Evolutionary conservation across 2,329 filamentous ascomycete genomes (phyloP).

Genomic region (Arthrobotrys sphaeroides): DNA sequence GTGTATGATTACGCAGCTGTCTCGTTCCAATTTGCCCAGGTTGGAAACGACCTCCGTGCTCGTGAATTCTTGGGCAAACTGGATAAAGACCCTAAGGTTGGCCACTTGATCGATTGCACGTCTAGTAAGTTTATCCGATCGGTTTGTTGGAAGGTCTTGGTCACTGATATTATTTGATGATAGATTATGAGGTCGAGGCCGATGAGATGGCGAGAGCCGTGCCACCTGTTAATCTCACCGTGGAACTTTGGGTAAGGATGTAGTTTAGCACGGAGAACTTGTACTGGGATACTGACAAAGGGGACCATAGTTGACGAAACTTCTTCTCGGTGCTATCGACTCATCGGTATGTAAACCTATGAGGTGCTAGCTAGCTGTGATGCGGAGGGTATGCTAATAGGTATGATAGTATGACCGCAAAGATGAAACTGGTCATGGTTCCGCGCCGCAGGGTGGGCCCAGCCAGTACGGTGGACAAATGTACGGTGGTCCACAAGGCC

Average conservation of each 20-base stretch:
- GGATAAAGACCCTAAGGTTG: constrained; percentile 72
- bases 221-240: constrained; percentile 71
- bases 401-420: constrained; percentile 60
- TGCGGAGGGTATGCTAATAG: constrained; percentile 44
- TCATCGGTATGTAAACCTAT: constrained; percentile 63
- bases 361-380: constrained; percentile 47
- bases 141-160: background rate
- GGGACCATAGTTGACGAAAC: constrained; percentile 63
- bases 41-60: constrained; percentile 73
- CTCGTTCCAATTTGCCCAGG: constrained; percentile 75
- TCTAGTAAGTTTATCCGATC: constrained; percentile 67
- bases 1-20: constrained; percentile 63
- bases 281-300: background rate
- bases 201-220: constrained; percentile 72
- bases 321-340: constrained; percentile 74
- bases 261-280: background rate
- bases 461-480: constrained; percentile 39
- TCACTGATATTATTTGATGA: constrained; percentile 31
- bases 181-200: constrained; percentile 74
- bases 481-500: constrained; percentile 41
- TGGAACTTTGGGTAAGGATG: constrained; percentile 69
- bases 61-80: constrained; percentile 72
- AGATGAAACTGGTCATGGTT: constrained; percentile 59
- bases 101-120: constrained; percentile 72
- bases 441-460: constrained; percentile 23